Evolutionary conservation across 164 flowering plant species (phyloP).

Genomic region (Magnolia sinica): DNA sequence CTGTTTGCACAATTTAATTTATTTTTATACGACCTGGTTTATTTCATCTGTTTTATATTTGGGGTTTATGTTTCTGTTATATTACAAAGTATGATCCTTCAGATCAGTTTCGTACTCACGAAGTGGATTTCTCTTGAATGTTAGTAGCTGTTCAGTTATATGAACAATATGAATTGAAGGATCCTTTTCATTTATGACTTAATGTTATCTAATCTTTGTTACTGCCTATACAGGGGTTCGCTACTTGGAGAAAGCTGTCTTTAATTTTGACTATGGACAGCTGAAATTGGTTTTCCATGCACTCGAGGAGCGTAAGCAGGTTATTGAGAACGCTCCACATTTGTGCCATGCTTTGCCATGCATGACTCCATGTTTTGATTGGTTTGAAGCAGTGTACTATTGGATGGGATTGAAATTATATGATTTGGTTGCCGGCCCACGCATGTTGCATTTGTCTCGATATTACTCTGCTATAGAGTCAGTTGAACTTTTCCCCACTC

Average conservation of each 20-base stretch:
- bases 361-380: slow-evolving; percentile 97
- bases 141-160: not conserved
- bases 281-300: slow-evolving; percentile 97
- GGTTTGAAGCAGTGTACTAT: slow-evolving; percentile 91
- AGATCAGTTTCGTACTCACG: not conserved
- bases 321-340: slow-evolving; percentile 95
- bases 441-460: slow-evolving; percentile 80
- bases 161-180: not conserved
- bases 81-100: not conserved
- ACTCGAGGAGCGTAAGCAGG: slow-evolving; percentile 95
- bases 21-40: not conserved
- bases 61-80: not conserved
- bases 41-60: not conserved
- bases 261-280: slow-evolving; percentile 94
- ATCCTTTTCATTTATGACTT: not conserved
- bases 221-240: slow-evolving; percentile 63
- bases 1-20: no score
- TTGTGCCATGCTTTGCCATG: slow-evolving; percentile 95
- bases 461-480: slow-evolving; percentile 92
- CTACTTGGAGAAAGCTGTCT: slow-evolving; percentile 96
- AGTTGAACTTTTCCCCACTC: slow-evolving; percentile 90
- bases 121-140: not conserved
- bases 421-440: slow-evolving; percentile 86
- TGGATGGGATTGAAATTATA: slow-evolving; percentile 94
- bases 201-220: not conserved